phyloP scores from a whole-genome alignment of 192 early-diverging fungal species.

The Coemansia sp. region DNA sequence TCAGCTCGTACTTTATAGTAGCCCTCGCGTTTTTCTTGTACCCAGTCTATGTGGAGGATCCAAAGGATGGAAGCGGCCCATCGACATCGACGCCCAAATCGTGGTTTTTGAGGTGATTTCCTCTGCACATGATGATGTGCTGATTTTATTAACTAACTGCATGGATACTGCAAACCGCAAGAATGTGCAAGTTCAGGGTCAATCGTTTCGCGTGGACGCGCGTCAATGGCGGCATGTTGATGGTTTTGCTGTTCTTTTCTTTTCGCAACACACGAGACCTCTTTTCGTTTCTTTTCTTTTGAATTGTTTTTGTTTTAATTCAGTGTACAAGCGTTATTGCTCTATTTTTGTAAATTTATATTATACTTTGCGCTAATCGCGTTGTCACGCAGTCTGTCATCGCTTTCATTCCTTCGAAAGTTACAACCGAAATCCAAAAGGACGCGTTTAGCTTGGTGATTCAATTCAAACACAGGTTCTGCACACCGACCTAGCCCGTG shows the following conservation, averaged over 20 bases:
- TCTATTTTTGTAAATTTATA: constrained; percentile 5
- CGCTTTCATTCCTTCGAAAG: neutral
- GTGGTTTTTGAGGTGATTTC: neutral
- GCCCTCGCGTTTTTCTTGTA: constrained; percentile 79
- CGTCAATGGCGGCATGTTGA: constrained; percentile 6
- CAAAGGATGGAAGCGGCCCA: neutral
- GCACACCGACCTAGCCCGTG: neutral
- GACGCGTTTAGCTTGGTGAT: neutral
- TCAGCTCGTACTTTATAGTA: constrained; percentile 79
- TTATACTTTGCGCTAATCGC: neutral
- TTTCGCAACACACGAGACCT: neutral
- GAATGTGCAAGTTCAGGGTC: neutral
- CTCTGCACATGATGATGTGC: too few species aligned
- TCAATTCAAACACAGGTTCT: neutral
- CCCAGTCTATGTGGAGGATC: constrained; percentile 47
- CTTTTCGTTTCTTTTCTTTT: constrained; percentile 5
- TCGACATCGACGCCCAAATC: neutral
- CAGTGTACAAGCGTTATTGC: neutral
- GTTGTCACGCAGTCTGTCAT: neutral
- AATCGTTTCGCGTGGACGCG: constrained; percentile 3
- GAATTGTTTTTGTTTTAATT: neutral
- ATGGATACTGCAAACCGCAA: too few species aligned
- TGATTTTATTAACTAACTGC: too few species aligned
- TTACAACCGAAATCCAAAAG: neutral
- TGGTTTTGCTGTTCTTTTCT: constrained; percentile 2